Conservation (phyloP, 768 basidiomycete genomes). For the Dioszegia crocea region DNA sequence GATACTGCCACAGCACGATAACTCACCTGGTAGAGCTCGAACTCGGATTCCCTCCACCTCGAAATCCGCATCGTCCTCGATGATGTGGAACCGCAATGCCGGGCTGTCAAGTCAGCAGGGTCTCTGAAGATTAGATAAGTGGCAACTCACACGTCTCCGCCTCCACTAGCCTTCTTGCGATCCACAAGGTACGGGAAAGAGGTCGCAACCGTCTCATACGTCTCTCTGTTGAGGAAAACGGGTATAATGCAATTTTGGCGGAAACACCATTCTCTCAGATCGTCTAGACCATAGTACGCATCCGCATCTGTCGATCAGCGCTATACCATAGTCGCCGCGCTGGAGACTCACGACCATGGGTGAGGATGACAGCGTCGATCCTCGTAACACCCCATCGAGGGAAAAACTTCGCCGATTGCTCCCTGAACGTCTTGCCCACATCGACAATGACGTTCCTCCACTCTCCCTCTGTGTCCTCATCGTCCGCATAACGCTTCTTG, state of each 20-base stretch:
- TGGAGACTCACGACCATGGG: conserved; percentile 64
- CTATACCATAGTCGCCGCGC: background rate
- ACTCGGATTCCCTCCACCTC: conserved; percentile 56
- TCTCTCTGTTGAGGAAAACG: conserved; percentile 30
- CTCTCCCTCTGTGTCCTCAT: conserved; percentile 56
- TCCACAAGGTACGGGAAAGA: conserved; percentile 68
- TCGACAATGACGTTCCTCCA: conserved; percentile 70
- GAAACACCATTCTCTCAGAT: conserved; percentile 60
- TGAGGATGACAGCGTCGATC: conserved; percentile 73
- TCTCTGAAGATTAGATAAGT: background rate
- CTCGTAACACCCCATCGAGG: conserved; percentile 69
- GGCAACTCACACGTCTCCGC: conserved; percentile 38
- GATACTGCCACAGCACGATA: too few relatives aligned
- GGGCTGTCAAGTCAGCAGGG: conserved; percentile 46
- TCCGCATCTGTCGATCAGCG: conserved; percentile 41
- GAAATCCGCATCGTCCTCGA: conserved; percentile 65
- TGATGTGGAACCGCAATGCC: conserved; percentile 70
- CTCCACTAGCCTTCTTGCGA: conserved; percentile 63
- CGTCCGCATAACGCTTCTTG: conserved; percentile 35
- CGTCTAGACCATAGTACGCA: conserved; percentile 86
- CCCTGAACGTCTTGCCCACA: conserved; percentile 72
- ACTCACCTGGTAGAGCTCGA: conserved; percentile 27
- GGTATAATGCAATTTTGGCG: conserved; percentile 32
- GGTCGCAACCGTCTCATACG: conserved; percentile 50
- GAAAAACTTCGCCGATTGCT: conserved; percentile 51